Conservation (phyloP, 345 rosid species). For the Clausena lansium region DNA sequence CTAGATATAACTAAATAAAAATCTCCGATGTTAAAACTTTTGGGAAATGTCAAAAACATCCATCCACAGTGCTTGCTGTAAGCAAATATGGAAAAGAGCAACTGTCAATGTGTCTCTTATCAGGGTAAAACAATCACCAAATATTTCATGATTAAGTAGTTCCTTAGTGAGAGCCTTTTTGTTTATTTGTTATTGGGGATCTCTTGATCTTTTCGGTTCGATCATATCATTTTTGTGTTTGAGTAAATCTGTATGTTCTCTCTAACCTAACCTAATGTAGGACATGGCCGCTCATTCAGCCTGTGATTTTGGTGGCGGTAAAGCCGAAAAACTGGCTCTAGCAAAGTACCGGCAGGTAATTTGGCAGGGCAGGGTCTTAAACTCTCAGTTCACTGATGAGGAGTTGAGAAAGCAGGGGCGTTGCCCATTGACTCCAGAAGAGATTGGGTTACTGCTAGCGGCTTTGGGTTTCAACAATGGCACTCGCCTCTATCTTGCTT, state of each 20-base stretch:
- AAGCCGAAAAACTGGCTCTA: conserved; percentile 82
- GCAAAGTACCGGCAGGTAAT: conserved; percentile 85
- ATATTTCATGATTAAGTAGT: not conserved
- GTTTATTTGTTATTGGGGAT: not conserved
- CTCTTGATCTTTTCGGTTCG: not conserved
- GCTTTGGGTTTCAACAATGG: conserved; percentile 85
- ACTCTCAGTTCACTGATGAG: conserved; percentile 76
- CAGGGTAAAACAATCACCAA: conserved; percentile 3
- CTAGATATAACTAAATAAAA: not conserved
- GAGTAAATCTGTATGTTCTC: not conserved
- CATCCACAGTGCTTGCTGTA: not conserved
- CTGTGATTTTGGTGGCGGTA: conserved; percentile 97
- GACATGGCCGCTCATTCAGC: conserved; percentile 99
- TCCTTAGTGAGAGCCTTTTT: not conserved
- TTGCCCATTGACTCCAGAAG: conserved; percentile 96
- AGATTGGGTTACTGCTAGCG: conserved; percentile 80
- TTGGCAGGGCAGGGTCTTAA: conserved; percentile 94
- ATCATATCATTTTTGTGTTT: not conserved
- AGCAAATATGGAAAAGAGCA: not conserved
- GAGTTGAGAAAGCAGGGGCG: conserved; percentile 92
- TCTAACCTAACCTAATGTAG: conserved; percentile 37
- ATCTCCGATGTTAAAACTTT: not conserved
- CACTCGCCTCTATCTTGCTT: conserved; percentile 91
- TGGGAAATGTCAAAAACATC: not conserved
- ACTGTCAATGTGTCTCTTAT: not conserved